These are phyloP conservation scores for Trichoderma asperellum DNA, from an alignment of 2,329 filamentous ascomycete genomes.

Conservation along the genomic window DNA sequence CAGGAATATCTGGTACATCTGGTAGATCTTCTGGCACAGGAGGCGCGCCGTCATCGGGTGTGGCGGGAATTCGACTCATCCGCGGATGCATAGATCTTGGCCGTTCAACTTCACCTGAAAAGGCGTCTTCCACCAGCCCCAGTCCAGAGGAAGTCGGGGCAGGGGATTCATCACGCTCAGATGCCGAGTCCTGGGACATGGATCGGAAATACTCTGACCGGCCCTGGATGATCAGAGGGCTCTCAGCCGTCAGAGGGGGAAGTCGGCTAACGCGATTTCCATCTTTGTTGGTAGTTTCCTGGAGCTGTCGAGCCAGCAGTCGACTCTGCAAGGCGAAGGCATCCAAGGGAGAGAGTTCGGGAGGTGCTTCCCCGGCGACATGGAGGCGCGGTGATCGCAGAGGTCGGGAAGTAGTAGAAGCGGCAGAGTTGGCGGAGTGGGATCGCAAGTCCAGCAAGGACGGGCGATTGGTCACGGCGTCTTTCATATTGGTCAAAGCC, in stretches of 20 bases:
- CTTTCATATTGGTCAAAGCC: slow-evolving; percentile 18
- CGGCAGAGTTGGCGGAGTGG: slow-evolving; percentile 56
- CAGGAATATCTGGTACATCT: slow-evolving; percentile 48
- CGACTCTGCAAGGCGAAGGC: slow-evolving; percentile 92
- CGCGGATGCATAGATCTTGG: slow-evolving; percentile 76
- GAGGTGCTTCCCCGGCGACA: slow-evolving; percentile 79
- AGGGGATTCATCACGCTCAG: slow-evolving; percentile 46
- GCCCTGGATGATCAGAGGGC: slow-evolving; percentile 74
- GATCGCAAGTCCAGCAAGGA: slow-evolving; percentile 63
- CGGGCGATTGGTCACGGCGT: slow-evolving; percentile 59
- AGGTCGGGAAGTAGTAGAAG: slow-evolving; percentile 52
- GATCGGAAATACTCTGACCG: slow-evolving; percentile 83
- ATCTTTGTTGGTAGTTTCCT: slow-evolving; percentile 69
- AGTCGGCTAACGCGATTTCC: slow-evolving; percentile 83
- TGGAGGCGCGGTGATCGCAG: slow-evolving; percentile 75
- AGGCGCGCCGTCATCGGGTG: slow-evolving; percentile 54
- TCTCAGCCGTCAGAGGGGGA: slow-evolving; percentile 79
- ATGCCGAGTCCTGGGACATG: slow-evolving; percentile 65
- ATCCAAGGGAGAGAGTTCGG: slow-evolving; percentile 90
- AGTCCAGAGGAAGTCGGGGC: slow-evolving; percentile 40
- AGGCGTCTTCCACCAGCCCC: slow-evolving; percentile 60
- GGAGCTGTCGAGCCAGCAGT: slow-evolving; percentile 81
- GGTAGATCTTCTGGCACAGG: slow-evolving; percentile 52
- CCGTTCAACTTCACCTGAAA: slow-evolving; percentile 52
- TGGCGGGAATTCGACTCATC: slow-evolving; percentile 66